phyloP scores from a whole-genome alignment of 1,139 yeast species.

The Zygosaccharomyces sapae region DNA sequence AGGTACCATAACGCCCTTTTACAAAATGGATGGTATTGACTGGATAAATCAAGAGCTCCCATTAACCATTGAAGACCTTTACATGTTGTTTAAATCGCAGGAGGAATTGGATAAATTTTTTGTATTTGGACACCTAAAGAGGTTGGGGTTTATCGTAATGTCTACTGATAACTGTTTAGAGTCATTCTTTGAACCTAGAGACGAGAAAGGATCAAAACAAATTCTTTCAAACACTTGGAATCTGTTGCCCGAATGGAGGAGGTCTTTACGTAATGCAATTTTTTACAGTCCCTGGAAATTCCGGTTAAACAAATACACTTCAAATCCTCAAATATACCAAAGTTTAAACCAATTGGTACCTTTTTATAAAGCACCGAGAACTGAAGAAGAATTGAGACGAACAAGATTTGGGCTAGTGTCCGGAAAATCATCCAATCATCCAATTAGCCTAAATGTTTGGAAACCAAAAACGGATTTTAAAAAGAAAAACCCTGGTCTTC shows the following conservation, averaged over 20 bases:
- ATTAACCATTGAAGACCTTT: conserved; percentile 63
- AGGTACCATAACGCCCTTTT: conserved; percentile 63
- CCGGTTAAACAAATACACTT: conserved; percentile 37
- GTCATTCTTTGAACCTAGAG: conserved; percentile 18
- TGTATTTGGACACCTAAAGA: conserved; percentile 69
- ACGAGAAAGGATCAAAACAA: conserved; percentile 13
- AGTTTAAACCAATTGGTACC: conserved; percentile 40
- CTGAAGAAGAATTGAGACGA: conserved; percentile 11
- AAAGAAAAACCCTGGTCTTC: conserved; percentile 63
- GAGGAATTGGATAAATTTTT: conserved; percentile 55
- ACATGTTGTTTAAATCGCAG: conserved; percentile 46
- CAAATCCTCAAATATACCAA: conserved; percentile 41
- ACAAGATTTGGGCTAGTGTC: neutral
- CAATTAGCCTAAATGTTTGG: conserved; percentile 64
- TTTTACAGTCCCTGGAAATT: conserved; percentile 33
- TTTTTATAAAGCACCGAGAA: conserved; percentile 26
- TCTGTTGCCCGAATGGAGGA: conserved; percentile 24
- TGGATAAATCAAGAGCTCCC: conserved; percentile 40
- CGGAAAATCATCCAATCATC: neutral
- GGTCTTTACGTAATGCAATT: conserved; percentile 23
- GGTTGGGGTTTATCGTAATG: conserved; percentile 70
- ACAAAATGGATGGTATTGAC: conserved; percentile 26
- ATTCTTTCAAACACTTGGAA: conserved; percentile 10
- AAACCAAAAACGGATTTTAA: conserved; percentile 71
- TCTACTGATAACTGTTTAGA: conserved; percentile 8